A percentile compares a stretch with the other conserved stretches of the same genome.
Evolutionary conservation across 2,329 filamentous ascomycete species (phyloP).

Genomic region (Ilyonectria destructans): DNA sequence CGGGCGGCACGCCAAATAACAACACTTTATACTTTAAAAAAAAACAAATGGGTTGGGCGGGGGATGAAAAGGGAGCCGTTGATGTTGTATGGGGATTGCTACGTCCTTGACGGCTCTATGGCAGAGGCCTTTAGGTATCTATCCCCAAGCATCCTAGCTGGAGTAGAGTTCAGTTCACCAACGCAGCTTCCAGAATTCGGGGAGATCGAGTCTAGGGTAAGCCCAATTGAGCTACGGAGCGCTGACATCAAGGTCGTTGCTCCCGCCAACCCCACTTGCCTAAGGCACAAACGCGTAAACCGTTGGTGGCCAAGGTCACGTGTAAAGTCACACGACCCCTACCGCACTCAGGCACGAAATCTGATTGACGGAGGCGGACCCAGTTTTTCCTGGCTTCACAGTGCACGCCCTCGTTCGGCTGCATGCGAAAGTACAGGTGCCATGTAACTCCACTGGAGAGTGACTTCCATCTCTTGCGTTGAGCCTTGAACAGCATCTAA

Average conservation of each 20-base stretch:
- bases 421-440: conserved; percentile 55
- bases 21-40: too few relatives aligned
- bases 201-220: conserved; percentile 42
- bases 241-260: conserved; percentile 47
- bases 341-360: conserved; percentile 39
- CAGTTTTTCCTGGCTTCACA: conserved; percentile 35
- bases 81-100: too few relatives aligned
- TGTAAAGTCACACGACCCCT: conserved; percentile 43
- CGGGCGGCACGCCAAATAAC: too few relatives aligned
- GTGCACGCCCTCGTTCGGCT: conserved; percentile 44
- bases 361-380: conserved; percentile 39
- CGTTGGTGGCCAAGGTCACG: conserved; percentile 42
- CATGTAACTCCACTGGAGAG: conserved; percentile 53
- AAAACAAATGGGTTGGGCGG: too few relatives aligned
- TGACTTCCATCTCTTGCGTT: conserved; percentile 53
- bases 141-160: background rate
- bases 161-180: conserved; percentile 4
- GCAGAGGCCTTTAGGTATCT: background rate
- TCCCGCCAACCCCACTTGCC: conserved; percentile 38
- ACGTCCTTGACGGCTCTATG: too few relatives aligned
- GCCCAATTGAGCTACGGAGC: conserved; percentile 32
- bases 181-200: background rate
- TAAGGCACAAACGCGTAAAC: conserved; percentile 46
- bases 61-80: too few relatives aligned
- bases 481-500: conserved; percentile 41